Base-by-base conservation (phyloP, 441 rosid genomes). In the Mallotus japonicus region DNA sequence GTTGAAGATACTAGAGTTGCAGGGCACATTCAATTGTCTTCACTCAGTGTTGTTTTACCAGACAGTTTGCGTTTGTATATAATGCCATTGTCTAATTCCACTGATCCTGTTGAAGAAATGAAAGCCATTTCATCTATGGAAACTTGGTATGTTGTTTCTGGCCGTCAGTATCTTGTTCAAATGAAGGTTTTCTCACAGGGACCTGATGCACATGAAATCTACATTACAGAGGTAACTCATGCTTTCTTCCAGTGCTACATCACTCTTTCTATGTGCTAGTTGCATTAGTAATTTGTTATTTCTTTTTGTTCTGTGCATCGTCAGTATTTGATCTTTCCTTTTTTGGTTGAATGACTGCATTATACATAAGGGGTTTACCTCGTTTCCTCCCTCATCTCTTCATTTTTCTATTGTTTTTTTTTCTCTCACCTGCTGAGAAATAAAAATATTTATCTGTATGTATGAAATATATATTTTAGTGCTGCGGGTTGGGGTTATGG, bases 1-100 rank as follows among this genome's bases (percentile, higher is more conserved):
- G 93, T 92, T 69, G 90, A 92, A 86, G 99, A 95, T 85, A 91
- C 85, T 37, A 88, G 99, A 77, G 95, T 95, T 69, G 88, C 90
- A 83, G 97, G 93, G 34, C 97, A 95, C 77, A 73, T 77, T 71
- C 99, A 95, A 82, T 77, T 84, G 70, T 95, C 99, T 69, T 85
- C 98, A 22, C 88, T 95, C 67, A 83, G 87, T 75, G 93, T 92
- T 80, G 98, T 90, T 77, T 62, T 85, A 73, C 98, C 99, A 51
- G 95, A 91, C 78, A 76, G 84, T 65, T 67, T 92, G 69, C 68
- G 71, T 72, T 68, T 95, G 79, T 90, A 83, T 83, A 64, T 89
- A 56, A 82, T 77, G 72, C 89, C 90, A 15, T 82, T 91, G 75
- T 90, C 91, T 28, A 70, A 54, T 60, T 82, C 90, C 80, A 89